These are phyloP conservation scores for Solanum peruvianum DNA, from an alignment of 257 asterid species.

Conservation along the genomic window DNA sequence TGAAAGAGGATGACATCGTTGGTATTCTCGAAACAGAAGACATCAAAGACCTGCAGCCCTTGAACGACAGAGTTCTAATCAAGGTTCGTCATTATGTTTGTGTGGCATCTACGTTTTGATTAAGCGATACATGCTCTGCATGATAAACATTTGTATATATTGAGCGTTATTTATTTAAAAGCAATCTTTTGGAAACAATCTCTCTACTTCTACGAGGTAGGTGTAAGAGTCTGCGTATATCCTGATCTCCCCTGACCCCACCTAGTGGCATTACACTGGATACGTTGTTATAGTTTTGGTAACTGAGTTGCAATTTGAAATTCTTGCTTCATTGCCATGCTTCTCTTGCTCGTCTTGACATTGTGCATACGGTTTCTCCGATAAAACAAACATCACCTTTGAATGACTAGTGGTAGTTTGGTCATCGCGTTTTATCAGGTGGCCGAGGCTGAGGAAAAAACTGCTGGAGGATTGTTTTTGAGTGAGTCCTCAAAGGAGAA, in stretches of 20 bases:
- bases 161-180: not conserved
- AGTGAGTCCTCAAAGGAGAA: constrained; percentile 77
- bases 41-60: constrained; percentile 69
- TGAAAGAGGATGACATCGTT: constrained; percentile 87
- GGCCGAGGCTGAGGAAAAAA: constrained; percentile 70
- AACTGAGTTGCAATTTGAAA: too few species aligned
- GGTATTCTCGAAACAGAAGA: constrained; percentile 84
- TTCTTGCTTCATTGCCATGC: too few species aligned
- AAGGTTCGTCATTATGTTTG: constrained; percentile 34
- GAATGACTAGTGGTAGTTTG: not conserved
- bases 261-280: too few species aligned
- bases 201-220: too few species aligned
- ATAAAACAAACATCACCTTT: too few species aligned
- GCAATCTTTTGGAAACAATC: not conserved
- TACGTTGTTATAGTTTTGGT: too few species aligned
- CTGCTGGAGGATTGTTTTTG: constrained; percentile 82
- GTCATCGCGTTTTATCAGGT: constrained; percentile 29
- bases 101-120: not conserved
- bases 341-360: not conserved
- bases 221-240: too few species aligned
- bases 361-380: not conserved
- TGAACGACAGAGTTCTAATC: constrained; percentile 80
- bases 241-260: too few species aligned
- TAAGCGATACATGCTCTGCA: not conserved
- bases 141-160: not conserved